Conservation (phyloP, 1,139 yeast genomes). For the Yamadazyma epiphylla region DNA sequence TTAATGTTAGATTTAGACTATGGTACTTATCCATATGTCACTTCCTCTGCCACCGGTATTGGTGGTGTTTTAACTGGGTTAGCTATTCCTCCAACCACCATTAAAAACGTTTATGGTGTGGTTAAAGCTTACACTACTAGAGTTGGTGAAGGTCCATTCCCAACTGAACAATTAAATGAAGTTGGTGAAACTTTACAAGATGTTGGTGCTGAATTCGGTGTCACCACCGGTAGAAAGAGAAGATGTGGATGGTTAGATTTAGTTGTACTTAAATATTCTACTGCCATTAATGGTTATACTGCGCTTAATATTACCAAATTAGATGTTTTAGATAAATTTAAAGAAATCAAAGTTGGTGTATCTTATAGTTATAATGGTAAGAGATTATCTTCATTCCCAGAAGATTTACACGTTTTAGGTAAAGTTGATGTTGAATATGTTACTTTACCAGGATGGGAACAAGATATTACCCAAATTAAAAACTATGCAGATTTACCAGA, state of each 20-base stretch:
- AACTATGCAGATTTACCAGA: conserved; percentile 77
- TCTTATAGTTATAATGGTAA: conserved; percentile 78
- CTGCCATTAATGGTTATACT: conserved; percentile 91
- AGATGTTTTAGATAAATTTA: conserved; percentile 87
- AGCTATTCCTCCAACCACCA: conserved; percentile 85
- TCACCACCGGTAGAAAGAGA: conserved; percentile 98
- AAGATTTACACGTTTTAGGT: conserved; percentile 75
- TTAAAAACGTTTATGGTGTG: conserved; percentile 85
- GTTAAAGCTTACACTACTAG: conserved; percentile 98
- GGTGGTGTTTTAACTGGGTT: conserved; percentile 98
- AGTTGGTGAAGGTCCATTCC: conserved; percentile 99
- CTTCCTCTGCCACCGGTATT: conserved; percentile 92
- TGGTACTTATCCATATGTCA: conserved; percentile 97
- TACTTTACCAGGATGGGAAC: conserved; percentile 92
- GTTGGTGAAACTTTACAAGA: conserved; percentile 84
- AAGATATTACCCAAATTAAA: conserved; percentile 71
- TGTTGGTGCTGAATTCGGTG: conserved; percentile 96
- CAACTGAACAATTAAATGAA: conserved; percentile 90
- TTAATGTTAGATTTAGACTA: conserved; percentile 95
- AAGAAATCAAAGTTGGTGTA: conserved; percentile 83
- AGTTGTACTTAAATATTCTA: conserved; percentile 89
- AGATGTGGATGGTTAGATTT: conserved; percentile 99
- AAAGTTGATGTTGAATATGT: conserved; percentile 88
- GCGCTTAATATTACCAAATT: conserved; percentile 90
- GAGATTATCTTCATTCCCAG: conserved; percentile 79